Evolutionary conservation across 345 rosid genomes (phyloP).

Genomic region (Eucalyptus albens): DNA sequence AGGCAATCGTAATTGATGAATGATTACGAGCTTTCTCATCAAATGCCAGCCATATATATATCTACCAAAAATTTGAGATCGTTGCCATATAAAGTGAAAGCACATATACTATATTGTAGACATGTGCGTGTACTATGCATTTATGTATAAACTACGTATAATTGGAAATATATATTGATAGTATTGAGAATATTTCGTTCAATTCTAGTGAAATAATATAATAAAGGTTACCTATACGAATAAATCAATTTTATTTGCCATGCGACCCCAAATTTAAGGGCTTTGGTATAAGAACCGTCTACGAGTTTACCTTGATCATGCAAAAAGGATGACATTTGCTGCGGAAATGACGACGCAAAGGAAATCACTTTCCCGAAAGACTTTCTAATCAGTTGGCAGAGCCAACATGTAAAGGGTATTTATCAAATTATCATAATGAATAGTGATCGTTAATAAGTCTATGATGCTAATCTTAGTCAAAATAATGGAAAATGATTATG

Average conservation of each 20-base stretch:
- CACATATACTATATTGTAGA: no score
- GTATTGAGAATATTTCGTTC: neutral
- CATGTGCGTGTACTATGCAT: neutral
- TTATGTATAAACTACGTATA: no score
- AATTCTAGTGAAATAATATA: no score
- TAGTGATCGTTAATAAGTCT: neutral
- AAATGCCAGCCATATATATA: no score
- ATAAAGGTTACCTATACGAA: no score
- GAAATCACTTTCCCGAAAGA: neutral
- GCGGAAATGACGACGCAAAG: neutral
- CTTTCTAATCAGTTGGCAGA: neutral
- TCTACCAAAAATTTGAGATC: no score
- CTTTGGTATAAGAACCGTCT: neutral
- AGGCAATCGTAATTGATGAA: neutral
- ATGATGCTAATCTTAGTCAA: neutral
- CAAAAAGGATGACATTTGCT: neutral
- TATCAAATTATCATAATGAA: neutral
- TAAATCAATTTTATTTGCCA: neutral
- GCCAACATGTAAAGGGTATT: neutral
- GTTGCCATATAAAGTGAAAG: neutral
- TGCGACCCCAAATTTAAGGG: no score
- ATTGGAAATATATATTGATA: no score
- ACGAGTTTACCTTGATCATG: neutral
- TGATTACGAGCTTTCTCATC: no score
- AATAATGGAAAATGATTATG: neutral